Percentiles rank a stretch among this genome's conserved stretches.
Evolutionary conservation across 75 land plant genomes (phyloP).

Genomic region (Adiantum capillusveneris): DNA sequence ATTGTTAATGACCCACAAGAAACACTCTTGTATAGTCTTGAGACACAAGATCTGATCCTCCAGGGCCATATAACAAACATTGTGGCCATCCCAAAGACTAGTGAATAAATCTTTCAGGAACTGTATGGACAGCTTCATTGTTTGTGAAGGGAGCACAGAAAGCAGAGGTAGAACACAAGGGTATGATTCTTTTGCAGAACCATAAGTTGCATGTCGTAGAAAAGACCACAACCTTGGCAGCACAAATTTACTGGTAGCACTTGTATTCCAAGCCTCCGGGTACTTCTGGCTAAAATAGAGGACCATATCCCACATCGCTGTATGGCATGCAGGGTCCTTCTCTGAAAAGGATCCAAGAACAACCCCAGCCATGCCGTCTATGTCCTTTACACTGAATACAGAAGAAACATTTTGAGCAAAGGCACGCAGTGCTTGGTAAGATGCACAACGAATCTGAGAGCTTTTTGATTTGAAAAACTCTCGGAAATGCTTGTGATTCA

Average conservation of each 20-base stretch:
- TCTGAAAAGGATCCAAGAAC: constrained; percentile 86
- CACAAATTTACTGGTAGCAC: constrained; percentile 47
- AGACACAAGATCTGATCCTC: constrained; percentile 46
- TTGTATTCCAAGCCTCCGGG: constrained; percentile 59
- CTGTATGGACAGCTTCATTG: constrained; percentile 24
- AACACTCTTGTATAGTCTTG: constrained; percentile 64
- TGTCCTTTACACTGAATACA: constrained; percentile 40
- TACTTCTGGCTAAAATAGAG: constrained; percentile 50
- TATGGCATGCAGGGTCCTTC: constrained; percentile 76
- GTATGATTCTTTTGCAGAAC: constrained; percentile 83
- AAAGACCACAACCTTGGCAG: constrained; percentile 73
- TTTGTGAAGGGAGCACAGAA: constrained; percentile 46
- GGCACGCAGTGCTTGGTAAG: constrained; percentile 55
- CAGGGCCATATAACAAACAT: constrained; percentile 19
- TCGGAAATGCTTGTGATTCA: constrained; percentile 50
- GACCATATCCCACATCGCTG: constrained; percentile 86
- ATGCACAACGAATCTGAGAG: constrained; percentile 67
- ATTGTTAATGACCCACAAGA: constrained; percentile 64
- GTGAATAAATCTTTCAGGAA: constrained; percentile 67
- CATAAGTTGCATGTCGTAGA: constrained; percentile 82
- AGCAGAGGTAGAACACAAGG: constrained; percentile 60
- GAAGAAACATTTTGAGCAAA: constrained; percentile 63
- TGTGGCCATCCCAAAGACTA: constrained; percentile 76
- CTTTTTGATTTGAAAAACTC: constrained; percentile 60
- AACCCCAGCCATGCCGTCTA: constrained; percentile 36